These are phyloP conservation scores for Castanea crenata DNA, from an alignment of 306 rosid genomes.

Conservation along the genomic window DNA sequence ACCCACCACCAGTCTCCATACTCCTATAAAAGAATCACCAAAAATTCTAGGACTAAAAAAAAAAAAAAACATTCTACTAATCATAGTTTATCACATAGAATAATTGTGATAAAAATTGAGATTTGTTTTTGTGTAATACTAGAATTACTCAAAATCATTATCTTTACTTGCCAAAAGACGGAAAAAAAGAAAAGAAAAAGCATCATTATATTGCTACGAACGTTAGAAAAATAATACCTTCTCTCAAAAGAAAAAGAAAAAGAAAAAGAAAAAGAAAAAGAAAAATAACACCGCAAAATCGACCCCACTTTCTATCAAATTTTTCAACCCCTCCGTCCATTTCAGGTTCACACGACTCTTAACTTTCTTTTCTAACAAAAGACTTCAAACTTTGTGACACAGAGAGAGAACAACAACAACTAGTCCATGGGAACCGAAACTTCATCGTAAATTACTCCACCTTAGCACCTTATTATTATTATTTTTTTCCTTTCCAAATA, in stretches of 20 bases:
- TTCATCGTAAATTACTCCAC: conserved; percentile 59
- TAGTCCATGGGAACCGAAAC: conserved; percentile 56
- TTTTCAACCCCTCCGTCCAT: background rate
- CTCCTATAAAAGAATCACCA: background rate
- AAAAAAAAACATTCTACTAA: too few relatives aligned
- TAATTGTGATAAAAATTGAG: too few relatives aligned
- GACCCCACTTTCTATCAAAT: background rate
- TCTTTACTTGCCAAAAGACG: too few relatives aligned
- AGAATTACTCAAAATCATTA: too few relatives aligned
- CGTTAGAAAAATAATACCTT: background rate
- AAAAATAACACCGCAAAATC: background rate
- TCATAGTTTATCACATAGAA: too few relatives aligned
- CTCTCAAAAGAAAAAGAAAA: too few relatives aligned
- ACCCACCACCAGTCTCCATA: background rate
- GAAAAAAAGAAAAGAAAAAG: too few relatives aligned
- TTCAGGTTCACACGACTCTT: background rate
- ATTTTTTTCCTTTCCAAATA: background rate
- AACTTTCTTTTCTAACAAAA: background rate
- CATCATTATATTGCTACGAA: too few relatives aligned
- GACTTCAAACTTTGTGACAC: background rate
- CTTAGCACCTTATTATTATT: background rate
- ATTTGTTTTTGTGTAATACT: too few relatives aligned
- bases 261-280: too few relatives aligned
- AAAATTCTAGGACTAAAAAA: too few relatives aligned
- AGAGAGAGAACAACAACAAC: background rate